Base-by-base conservation (phyloP, 768 basidiomycete genomes). In the Naematelia encephala region DNA sequence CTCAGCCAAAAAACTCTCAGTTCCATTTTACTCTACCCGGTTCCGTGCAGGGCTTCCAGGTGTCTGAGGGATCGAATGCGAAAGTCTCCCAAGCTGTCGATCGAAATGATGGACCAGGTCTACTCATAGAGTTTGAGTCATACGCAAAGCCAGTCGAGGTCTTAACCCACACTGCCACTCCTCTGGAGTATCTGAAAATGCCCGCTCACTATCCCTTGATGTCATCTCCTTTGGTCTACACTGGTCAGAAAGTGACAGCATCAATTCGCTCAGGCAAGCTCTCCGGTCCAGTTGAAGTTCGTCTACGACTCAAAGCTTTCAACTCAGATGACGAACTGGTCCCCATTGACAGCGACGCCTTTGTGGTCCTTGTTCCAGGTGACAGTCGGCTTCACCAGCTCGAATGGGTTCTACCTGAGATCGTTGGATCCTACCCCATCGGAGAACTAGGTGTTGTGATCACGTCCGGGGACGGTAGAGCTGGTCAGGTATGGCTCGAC, bases 401-500 rank as follows among this genome's bases (percentile, higher is more conserved):
- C 34, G 48, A 50, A 14, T 50, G 48, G 48, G 14, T 50, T 27
- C 11, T 50, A 14, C 48, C 48, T 4, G 48, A 50, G 48, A 50
- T 50, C 26, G 22, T 23, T 23, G 48, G 27, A 27, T 23, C 22
- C 14, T 27, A 50, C 22, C 48, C 48, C n/a, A 50, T 50, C 22
- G 48, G 22, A 5, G 27, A 50, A 14, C 22, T 50, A 22, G 48
- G 48, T 50, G 14, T 50, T 26, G 11, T 5, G 11, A 10, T 50
- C 25, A 21, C 11, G 8, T 22, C 22, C 11, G 22, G 27, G 10
- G 27, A 25, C 5, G 25, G 25, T 23, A 39, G 34, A 8, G 34
- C 34, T 39, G 48, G 48, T 4, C 48, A 50, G 14, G 48, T 50
- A 23, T 50, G 48, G 48, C 48, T 50, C 48, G 48, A 50, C 22